Evolutionary conservation across 305 asterid species (phyloP).

Genomic region (Coffea humblotiana): DNA sequence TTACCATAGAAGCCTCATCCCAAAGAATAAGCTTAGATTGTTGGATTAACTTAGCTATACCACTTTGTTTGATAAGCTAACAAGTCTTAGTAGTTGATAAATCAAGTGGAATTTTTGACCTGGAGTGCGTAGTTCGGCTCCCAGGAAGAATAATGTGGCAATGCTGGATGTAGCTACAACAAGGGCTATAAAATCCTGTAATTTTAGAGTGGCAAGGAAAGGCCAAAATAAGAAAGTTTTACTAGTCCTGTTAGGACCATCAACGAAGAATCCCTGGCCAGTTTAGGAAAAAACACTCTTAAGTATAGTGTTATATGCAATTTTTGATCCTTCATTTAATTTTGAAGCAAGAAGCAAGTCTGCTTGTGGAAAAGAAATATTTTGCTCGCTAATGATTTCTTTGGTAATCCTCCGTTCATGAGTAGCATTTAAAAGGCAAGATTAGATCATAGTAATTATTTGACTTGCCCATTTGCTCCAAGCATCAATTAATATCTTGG

Average conservation of each 20-base stretch:
- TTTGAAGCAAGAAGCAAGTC: no score
- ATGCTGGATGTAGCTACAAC: constrained; percentile 4
- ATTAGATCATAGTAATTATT: background rate
- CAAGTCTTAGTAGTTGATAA: background rate
- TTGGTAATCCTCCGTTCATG: no score
- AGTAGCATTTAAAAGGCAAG: no score
- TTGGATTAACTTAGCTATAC: background rate
- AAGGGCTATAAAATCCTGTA: background rate
- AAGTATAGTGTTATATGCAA: no score
- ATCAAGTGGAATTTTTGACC: constrained; percentile 15
- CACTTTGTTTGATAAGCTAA: background rate
- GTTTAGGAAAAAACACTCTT: no score
- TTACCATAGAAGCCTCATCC: no score
- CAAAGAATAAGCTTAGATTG: background rate
- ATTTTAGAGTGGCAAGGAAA: background rate
- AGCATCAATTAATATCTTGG: background rate
- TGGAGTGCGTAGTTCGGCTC: no score
- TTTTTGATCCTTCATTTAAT: no score
- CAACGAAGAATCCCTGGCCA: no score
- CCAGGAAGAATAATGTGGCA: background rate
- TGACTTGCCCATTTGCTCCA: background rate
- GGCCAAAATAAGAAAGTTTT: constrained; percentile 15
- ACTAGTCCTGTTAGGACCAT: background rate
- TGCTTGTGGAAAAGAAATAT: no score
- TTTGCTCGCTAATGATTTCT: no score